Evolutionary conservation across 2,329 filamentous ascomycete genomes (phyloP), one percentile per base, ranked within the genome.

Genomic region (Fusarium redolens): DNA sequence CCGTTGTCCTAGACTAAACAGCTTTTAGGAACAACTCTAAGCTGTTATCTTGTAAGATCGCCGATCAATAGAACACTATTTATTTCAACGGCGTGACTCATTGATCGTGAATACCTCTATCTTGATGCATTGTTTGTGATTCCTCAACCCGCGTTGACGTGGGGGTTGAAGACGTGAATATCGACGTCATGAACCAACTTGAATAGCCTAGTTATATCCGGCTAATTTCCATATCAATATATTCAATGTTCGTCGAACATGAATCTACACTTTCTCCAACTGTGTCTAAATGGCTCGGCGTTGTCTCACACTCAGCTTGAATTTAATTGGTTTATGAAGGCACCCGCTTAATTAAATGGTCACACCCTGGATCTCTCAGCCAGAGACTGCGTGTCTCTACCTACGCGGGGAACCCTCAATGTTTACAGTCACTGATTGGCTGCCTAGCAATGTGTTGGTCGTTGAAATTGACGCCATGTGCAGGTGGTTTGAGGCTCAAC

Each of bases 401-500:
- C 38, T 41, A 25, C 30, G 58, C 55, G 63, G 58, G 58, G 44
- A 50, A 28, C 35, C 44, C n/a, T 47, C 12, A 37, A 28, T 28
- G 31, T 44, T 45, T 33, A 31, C 28, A 68, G 40, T 33, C 48
- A 43, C 15, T 58, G 65, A 69, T 69, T 69, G 65, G 67, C 31
- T 63, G 58, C 51, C 45, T 64, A 33, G 28, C 18, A 30, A 37
- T 35, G 20, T 55, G 56, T 48, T 71, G 51, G 54, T 44, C 22
- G 40, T 60, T 44, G 45, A 30, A 33, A 40, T 52, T 55, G 58
- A 71, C 54, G 57, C 47, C 64, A 56, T 55, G 38, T 61, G 48
- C 33, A 54, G 41, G 31, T 40, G 31, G 40, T 51, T 57, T 69
- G 69, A 72, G 69, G 58, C 69, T 72, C 69, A 72, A 63, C 47